Conservation (phyloP, 371 early-diverging fungal species). For the Cokeromyces recurvatus region DNA sequence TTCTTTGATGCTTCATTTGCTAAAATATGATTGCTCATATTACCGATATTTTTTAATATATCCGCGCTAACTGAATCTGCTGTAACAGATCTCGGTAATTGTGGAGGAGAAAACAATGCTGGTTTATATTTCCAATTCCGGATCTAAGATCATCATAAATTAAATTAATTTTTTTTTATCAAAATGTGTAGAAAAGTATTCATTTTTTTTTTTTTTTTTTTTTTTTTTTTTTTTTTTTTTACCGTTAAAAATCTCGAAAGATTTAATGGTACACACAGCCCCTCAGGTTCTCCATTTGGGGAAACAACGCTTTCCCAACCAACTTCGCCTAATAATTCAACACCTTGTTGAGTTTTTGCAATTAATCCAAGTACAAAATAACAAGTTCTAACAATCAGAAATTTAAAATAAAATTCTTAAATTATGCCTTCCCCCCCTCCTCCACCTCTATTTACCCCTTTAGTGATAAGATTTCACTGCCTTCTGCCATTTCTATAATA, state of each 20-base stretch:
- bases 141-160: too few species aligned
- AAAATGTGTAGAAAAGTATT: too few species aligned
- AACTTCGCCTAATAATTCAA: constrained; percentile 65
- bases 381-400: constrained; percentile 56
- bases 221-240: too few species aligned
- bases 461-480: constrained; percentile 65
- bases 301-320: constrained; percentile 75
- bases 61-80: constrained; percentile 55
- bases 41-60: constrained; percentile 71
- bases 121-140: constrained; percentile 58
- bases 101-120: constrained; percentile 43
- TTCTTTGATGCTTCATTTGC: constrained; percentile 73
- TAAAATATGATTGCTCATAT: constrained; percentile 84
- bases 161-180: too few species aligned
- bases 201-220: too few species aligned
- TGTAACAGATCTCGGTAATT: constrained; percentile 34
- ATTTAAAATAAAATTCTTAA: not conserved
- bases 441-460: constrained; percentile 58
- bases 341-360: constrained; percentile 64
- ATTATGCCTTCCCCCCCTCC: not conserved
- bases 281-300: constrained; percentile 49
- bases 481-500: constrained; percentile 67
- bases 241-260: constrained; percentile 59
- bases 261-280: constrained; percentile 67
- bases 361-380: constrained; percentile 75